Evolutionary conservation across 2,329 filamentous ascomycete genomes (phyloP), one percentile per base, ranked within the genome.

Genomic region (Berkeleyomyces rouxiae): DNA sequence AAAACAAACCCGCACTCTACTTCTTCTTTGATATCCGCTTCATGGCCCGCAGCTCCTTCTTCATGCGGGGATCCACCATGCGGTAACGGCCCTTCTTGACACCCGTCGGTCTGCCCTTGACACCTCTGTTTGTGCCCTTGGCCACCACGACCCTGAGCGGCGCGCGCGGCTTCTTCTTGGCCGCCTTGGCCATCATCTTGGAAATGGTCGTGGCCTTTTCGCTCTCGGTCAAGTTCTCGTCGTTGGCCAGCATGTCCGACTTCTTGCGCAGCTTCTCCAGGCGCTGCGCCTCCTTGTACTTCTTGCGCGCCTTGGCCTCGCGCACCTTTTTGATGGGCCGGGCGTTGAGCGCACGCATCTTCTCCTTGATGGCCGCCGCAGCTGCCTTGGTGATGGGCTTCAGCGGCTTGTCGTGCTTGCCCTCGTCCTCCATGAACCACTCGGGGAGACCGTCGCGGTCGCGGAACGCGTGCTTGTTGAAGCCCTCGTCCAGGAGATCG

Each of bases 261-360:
- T 99, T 99, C 84, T 95, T 96, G 77, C 90, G 89, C 67, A 99
- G 77, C 77, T 96, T 96, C 80, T 99, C 93, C 39, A 99, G 76
- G 64, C 83, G 82, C 74, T 95, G 88, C 0, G 90, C 92, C 7
- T 91, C 85, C 81, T 95, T 95, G 74, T 96, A 86, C 78, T 96
- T 97, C 84, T 99, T 99, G 65, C 93, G 82, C 43, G 91, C 92
- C 75, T 95, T 91, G 33, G 93, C 93, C 75, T 99, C 93, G 68
- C 88, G 87, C 40, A 99, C 93, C 79, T 99, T 99, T 81, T 99
- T 99, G 82, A 97, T 97, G 0, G 93, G 93, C 40, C 93, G 84
- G 6, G 92, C 93, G 72, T 99, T 97, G 69, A 95, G 82, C 0
- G 93, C 91, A 40, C 92, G 87, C 71, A 88, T 72, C 76, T 99